Evolutionary conservation across 2,329 filamentous ascomycete genomes (phyloP).

Genomic region (Kalmusia sp.): DNA sequence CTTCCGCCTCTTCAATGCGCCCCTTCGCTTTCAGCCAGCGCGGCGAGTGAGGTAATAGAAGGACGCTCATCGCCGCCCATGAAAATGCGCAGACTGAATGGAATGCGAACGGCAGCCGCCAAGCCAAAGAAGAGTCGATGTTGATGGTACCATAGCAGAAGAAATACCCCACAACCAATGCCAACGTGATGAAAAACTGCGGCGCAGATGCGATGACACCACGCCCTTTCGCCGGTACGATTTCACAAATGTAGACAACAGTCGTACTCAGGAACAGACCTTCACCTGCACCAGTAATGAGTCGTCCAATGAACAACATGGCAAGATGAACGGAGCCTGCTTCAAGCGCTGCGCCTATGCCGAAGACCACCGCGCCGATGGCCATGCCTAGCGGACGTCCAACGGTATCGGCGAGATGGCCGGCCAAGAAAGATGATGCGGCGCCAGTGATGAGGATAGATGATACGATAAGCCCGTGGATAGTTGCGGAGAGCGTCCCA

Average conservation of each 20-base stretch:
- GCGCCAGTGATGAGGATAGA: slow-evolving; percentile 64
- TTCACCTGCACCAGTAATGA: slow-evolving; percentile 65
- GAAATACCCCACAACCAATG: slow-evolving; percentile 65
- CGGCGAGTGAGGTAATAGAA: slow-evolving; percentile 21
- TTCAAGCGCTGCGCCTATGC: slow-evolving; percentile 61
- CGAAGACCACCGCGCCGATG: slow-evolving; percentile 61
- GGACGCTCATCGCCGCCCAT: not conserved
- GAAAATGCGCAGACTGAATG: slow-evolving; percentile 46
- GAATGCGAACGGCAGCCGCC: slow-evolving; percentile 64
- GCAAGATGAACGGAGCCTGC: slow-evolving; percentile 54
- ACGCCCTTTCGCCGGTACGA: slow-evolving; percentile 60
- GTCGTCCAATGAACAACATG: slow-evolving; percentile 63
- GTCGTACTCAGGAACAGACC: slow-evolving; percentile 64
- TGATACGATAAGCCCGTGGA: slow-evolving; percentile 66
- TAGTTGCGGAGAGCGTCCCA: slow-evolving; percentile 58
- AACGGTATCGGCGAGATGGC: slow-evolving; percentile 62
- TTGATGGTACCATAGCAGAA: slow-evolving; percentile 63
- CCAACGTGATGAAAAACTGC: slow-evolving; percentile 60
- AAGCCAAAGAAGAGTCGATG: slow-evolving; percentile 56
- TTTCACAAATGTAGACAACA: slow-evolving; percentile 65
- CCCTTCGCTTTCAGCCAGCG: slow-evolving; percentile 24
- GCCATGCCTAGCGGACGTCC: slow-evolving; percentile 59
- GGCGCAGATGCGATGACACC: slow-evolving; percentile 61
- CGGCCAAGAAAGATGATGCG: slow-evolving; percentile 63
- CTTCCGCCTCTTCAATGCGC: slow-evolving; percentile 7